Evolutionary conservation across 371 early-diverging fungal genomes (phyloP).

Genomic region (Nematocida homosporus): DNA sequence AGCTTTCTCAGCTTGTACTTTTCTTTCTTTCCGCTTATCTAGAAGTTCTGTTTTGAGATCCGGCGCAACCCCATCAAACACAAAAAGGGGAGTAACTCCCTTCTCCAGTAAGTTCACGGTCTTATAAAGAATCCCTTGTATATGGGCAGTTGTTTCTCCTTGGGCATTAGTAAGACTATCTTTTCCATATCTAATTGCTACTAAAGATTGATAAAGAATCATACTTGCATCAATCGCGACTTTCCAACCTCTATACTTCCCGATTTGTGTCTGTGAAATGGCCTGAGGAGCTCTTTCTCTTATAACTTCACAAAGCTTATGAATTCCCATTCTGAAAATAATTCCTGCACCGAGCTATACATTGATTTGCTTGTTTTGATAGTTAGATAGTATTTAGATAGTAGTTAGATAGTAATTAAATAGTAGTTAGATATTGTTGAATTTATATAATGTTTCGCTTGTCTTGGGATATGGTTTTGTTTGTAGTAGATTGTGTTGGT

Average conservation of each 20-base stretch:
- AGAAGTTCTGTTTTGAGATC: slow-evolving; percentile 74
- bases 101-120: slow-evolving; percentile 94
- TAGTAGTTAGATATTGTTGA: too few species aligned
- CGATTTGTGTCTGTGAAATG: slow-evolving; percentile 76
- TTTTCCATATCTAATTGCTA: slow-evolving; percentile 77
- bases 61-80: slow-evolving; percentile 98
- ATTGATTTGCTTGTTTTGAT: too few species aligned
- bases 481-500: too few species aligned
- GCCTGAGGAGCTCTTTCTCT: slow-evolving; percentile 81
- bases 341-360: background rate
- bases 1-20: slow-evolving; percentile 69
- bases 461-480: too few species aligned
- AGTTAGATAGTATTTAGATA: too few species aligned
- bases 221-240: slow-evolving; percentile 96
- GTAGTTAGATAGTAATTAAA: too few species aligned
- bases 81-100: slow-evolving; percentile 92
- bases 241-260: slow-evolving; percentile 84
- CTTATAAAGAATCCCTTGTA: slow-evolving; percentile 95
- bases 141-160: slow-evolving; percentile 89
- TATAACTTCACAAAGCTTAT: slow-evolving; percentile 83
- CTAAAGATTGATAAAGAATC: slow-evolving; percentile 96
- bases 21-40: slow-evolving; percentile 77
- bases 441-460: too few species aligned
- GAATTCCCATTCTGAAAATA: slow-evolving; percentile 74
- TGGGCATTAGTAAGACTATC: slow-evolving; percentile 69